phyloP scores from a whole-genome alignment of 805 yeast species.

The Candida golubevii region DNA sequence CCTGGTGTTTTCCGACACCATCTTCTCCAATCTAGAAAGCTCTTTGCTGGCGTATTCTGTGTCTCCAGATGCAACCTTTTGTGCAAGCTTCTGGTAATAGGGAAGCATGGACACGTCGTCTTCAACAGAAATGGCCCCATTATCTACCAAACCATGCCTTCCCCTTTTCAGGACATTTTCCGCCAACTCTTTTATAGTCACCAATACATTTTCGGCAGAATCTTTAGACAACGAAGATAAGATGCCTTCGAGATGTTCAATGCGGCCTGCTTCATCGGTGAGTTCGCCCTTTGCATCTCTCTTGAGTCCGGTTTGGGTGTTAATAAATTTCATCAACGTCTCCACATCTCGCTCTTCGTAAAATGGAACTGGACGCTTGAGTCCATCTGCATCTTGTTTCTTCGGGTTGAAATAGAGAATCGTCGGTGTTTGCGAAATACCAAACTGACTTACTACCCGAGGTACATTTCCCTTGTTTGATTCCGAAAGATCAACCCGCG shows the following conservation, averaged over 20 bases:
- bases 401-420: slow-evolving; percentile 43
- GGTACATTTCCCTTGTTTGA: slow-evolving; percentile 13
- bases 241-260: slow-evolving; percentile 19
- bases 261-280: slow-evolving; percentile 29
- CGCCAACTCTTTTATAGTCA: slow-evolving; percentile 9
- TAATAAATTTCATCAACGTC: slow-evolving; percentile 23
- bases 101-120: slow-evolving; percentile 25
- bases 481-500: slow-evolving; percentile 28
- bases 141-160: slow-evolving; percentile 10
- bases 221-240: slow-evolving; percentile 2
- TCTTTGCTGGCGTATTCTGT: slow-evolving; percentile 30
- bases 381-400: slow-evolving; percentile 19
- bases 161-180: slow-evolving; percentile 12
- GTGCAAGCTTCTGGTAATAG: slow-evolving; percentile 48
- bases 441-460: slow-evolving; percentile 24
- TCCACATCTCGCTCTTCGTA: slow-evolving; percentile 22
- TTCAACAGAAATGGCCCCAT: slow-evolving; percentile 10
- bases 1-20: slow-evolving; percentile 34
- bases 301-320: slow-evolving; percentile 24
- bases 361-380: slow-evolving; percentile 24
- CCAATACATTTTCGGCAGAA: slow-evolving; percentile 3
- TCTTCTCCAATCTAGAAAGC: slow-evolving; percentile 36
- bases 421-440: slow-evolving; percentile 49
- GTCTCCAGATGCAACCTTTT: slow-evolving; percentile 43
- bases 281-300: slow-evolving; percentile 33